Percentiles rank a stretch among this genome's conserved stretches.
Conservation (phyloP, 2,329 filamentous ascomycete species). For the Lasiodiplodia sp. region DNA sequence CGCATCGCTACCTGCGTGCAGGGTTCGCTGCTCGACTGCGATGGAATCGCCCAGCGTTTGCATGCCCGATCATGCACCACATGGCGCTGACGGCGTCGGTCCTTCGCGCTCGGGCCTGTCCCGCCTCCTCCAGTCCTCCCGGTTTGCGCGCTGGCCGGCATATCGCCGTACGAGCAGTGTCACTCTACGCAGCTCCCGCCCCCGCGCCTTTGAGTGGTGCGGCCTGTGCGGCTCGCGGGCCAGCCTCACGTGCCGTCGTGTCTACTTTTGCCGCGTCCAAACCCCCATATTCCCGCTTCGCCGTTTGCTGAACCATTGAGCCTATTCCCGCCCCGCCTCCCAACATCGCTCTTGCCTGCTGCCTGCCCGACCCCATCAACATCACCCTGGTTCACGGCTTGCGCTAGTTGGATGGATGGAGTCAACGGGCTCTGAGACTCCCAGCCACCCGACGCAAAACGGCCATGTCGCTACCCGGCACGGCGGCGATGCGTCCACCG, state of each 20-base stretch:
- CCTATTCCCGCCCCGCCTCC: slow-evolving; percentile 19
- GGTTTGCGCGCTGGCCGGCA: slow-evolving; percentile 13
- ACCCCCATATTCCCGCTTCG: slow-evolving; percentile 14
- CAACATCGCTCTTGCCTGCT: slow-evolving; percentile 26
- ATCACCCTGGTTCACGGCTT: slow-evolving; percentile 16
- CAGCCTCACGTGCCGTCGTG: slow-evolving; percentile 21
- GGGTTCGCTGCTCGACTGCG: slow-evolving; percentile 5
- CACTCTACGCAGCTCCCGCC: not conserved
- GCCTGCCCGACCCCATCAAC: slow-evolving; percentile 18
- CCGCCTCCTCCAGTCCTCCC: slow-evolving; percentile 16
- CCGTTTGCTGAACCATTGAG: slow-evolving; percentile 16
- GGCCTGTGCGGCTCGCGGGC: not conserved
- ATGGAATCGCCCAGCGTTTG: not conserved
- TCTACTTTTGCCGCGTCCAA: slow-evolving; percentile 14
- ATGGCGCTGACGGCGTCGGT: slow-evolving; percentile 12
- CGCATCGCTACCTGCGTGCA: not conserved
- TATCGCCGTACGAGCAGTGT: slow-evolving; percentile 23
- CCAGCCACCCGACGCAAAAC: slow-evolving; percentile 35
- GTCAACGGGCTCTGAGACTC: slow-evolving; percentile 42
- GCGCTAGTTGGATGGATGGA: slow-evolving; percentile 49
- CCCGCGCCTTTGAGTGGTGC: not conserved
- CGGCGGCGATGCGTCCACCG: slow-evolving; percentile 17
- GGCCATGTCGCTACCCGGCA: slow-evolving; percentile 25
- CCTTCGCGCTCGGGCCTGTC: slow-evolving; percentile 12
- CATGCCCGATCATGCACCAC: slow-evolving; percentile 17